Evolutionary conservation across 164 flowering plant genomes (phyloP).

Genomic region (Tetracentron sinense): DNA sequence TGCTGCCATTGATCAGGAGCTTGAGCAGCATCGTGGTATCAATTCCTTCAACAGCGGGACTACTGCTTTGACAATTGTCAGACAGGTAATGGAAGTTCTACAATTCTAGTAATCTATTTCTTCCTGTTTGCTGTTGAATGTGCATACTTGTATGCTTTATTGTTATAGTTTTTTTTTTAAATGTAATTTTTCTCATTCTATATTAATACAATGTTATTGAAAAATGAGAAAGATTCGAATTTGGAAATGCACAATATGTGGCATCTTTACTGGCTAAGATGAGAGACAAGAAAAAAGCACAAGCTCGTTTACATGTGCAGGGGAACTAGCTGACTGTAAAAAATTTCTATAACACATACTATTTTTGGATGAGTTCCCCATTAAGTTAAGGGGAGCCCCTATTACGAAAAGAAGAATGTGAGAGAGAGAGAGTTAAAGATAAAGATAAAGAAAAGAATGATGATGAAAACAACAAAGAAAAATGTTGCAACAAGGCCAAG

Average conservation of each 20-base stretch:
- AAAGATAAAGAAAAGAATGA: too few relatives aligned
- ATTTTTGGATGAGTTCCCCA: too few relatives aligned
- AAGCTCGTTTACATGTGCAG: not conserved
- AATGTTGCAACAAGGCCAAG: too few relatives aligned
- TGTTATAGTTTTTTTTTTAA: too few relatives aligned
- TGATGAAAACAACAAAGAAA: too few relatives aligned
- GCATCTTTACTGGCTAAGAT: not conserved
- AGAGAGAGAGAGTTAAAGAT: too few relatives aligned
- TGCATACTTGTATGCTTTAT: not conserved
- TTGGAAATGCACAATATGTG: not conserved
- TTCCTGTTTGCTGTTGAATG: not conserved
- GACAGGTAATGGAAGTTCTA: slow-evolving; percentile 52
- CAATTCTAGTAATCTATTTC: not conserved
- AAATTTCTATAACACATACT: too few relatives aligned
- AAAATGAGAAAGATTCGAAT: not conserved
- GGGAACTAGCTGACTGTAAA: not conserved
- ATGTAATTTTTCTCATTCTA: not conserved
- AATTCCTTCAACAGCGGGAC: slow-evolving; percentile 82
- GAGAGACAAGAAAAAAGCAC: not conserved
- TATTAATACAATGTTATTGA: not conserved
- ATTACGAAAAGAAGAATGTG: too few relatives aligned
- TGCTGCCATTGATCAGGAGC: slow-evolving; percentile 65
- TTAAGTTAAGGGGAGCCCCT: too few relatives aligned
- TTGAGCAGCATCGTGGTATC: slow-evolving; percentile 43
- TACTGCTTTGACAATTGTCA: slow-evolving; percentile 69